Percentiles rank a stretch among this genome's conserved stretches.
Evolutionary conservation across 352 stramenopile genomes (phyloP).

Genomic region (Pythium aristosporum): DNA sequence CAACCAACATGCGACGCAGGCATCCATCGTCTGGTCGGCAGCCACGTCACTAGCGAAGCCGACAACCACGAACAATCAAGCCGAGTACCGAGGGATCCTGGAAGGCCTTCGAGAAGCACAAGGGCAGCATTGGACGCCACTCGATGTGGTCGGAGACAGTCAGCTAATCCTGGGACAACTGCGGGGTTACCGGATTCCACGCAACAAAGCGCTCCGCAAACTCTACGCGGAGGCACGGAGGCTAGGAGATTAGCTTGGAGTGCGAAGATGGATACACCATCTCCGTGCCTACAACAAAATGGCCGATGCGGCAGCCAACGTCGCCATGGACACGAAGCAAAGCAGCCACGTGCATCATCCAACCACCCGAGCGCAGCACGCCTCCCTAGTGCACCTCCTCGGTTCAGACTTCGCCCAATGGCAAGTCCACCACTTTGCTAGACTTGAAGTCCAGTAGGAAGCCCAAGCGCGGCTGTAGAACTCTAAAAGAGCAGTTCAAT

Average conservation of each 20-base stretch:
- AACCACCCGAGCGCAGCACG: not conserved
- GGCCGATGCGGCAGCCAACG: not conserved
- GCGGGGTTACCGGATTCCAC: not conserved
- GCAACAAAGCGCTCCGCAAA: not conserved
- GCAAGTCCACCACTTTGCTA: not conserved
- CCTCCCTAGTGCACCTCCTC: not conserved
- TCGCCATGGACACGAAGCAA: not conserved
- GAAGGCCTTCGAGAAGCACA: not conserved
- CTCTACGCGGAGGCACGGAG: not conserved
- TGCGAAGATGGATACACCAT: not conserved
- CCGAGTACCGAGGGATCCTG: conserved; percentile 6
- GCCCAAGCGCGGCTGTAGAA: not conserved
- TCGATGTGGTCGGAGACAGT: conserved; percentile 9
- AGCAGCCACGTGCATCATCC: conserved; percentile 7
- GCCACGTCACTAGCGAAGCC: not conserved
- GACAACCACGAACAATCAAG: conserved; percentile 20
- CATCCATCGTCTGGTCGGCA: not conserved
- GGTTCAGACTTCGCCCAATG: not conserved
- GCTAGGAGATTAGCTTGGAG: not conserved
- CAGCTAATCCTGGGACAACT: not conserved
- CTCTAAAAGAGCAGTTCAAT: not conserved
- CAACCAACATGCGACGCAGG: not conserved
- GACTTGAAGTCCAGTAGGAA: too few species aligned
- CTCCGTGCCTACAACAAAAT: not conserved
- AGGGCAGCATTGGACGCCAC: not conserved